Base-by-base conservation (phyloP, 768 basidiomycete genomes). In the Leccinum disarticulatum region DNA sequence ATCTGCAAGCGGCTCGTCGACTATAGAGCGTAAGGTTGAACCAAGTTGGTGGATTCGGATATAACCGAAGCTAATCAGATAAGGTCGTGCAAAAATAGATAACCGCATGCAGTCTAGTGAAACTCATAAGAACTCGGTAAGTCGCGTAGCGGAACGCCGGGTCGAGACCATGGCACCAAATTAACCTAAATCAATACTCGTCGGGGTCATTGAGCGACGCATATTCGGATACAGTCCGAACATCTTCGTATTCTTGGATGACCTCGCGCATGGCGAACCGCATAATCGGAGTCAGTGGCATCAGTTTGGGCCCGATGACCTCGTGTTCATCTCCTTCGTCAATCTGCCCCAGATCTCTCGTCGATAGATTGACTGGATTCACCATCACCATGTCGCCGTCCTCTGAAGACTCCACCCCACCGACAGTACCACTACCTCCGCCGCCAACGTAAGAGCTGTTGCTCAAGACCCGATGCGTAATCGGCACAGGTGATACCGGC, bases 191-290 rank as follows among this genome's bases (percentile, higher is more conserved):
- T 73, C 66, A 89, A 65, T 87, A 89, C 70, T 89, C 88, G 63
- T 90, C 86, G n/a, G 87, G 81, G 66, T 91, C 72, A 13, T 73
- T 74, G 50, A 92, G 75, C 9, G 88, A 91, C 15, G 88, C 90
- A 67, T 92, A 91, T 63, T 91, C 90, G 7, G 88, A 90, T 35
- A 86, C 81, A 14, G 87, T 87, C 68, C 81, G 81, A 60, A 86
- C 83, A 62, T 91, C 87, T 63, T 91, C 86, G 63, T 91, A 93
- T 74, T 94, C 92, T 67, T 84, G 81, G 17, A 94, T 83, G 9
- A 93, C 91, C 68, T 90, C 87, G 54, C 84, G 78, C 90, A 93
- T 93, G 51, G 92, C 92, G 70, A 77, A 91, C 30, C 87, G 78
- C 85, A 93, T 90, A 60, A 93, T 89, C 2, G 91, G 90, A 2